These are phyloP conservation scores for Agarophyton chilense DNA, from an alignment of 23 red algal species.

Conservation along the genomic window DNA sequence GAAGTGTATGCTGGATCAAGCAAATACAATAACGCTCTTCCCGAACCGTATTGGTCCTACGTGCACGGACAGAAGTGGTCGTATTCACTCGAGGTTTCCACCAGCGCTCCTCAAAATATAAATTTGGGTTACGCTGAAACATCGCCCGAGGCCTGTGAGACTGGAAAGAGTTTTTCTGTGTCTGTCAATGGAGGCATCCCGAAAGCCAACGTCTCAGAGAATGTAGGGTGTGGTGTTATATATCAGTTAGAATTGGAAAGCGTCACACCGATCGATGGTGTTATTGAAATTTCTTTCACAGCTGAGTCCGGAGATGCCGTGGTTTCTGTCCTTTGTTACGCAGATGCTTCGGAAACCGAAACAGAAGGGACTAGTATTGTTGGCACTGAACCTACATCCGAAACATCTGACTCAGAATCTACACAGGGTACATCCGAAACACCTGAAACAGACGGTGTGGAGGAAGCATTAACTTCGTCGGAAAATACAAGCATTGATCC, in stretches of 20 bases:
- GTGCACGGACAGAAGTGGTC: slow-evolving; percentile 50
- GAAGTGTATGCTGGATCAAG: slow-evolving; percentile 40
- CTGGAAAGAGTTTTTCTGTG: slow-evolving; percentile 28
- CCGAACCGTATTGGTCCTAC: slow-evolving; percentile 26
- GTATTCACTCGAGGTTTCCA: slow-evolving; percentile 37
- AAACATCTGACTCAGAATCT: neutral
- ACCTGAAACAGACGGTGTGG: neutral
- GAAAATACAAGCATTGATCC: neutral
- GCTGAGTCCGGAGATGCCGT: slow-evolving; percentile 32
- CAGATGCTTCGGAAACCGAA: slow-evolving; percentile 17
- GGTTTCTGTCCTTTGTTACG: slow-evolving; percentile 54
- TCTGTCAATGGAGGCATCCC: slow-evolving; percentile 24
- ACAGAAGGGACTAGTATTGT: neutral
- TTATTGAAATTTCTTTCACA: slow-evolving; percentile 45
- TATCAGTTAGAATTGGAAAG: slow-evolving; percentile 23
- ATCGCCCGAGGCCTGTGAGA: slow-evolving; percentile 31
- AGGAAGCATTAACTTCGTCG: neutral
- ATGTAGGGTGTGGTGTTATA: slow-evolving; percentile 31
- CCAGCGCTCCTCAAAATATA: slow-evolving; percentile 9
- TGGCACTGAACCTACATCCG: neutral
- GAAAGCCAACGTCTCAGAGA: slow-evolving; percentile 17
- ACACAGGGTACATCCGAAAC: neutral
- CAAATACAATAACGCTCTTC: slow-evolving; percentile 3
- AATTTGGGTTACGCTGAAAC: slow-evolving; percentile 55
- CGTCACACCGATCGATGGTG: slow-evolving; percentile 14